Percentiles rank a stretch among this genome's conserved stretches.
These are phyloP conservation scores for Sporothrix variecibatus DNA, from an alignment of 2,329 filamentous ascomycete genomes.

Conservation along the genomic window DNA sequence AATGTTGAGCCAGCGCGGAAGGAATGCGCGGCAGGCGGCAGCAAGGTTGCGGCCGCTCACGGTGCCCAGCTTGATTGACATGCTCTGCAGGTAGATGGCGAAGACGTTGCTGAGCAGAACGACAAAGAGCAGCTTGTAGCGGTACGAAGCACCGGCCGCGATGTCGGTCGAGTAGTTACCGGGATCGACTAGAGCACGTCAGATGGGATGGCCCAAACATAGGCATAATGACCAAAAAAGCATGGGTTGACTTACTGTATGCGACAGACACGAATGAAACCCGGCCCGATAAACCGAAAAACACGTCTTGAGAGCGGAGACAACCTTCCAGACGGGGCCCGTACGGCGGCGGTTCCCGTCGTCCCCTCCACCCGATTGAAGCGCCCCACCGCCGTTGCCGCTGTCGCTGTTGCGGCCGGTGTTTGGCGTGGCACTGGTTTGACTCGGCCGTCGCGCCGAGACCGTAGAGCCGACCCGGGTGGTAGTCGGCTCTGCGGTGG, in stretches of 20 bases:
- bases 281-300: slow-evolving; percentile 55
- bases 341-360: not conserved
- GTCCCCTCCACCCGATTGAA: slow-evolving; percentile 15
- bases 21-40: slow-evolving; percentile 64
- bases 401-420: slow-evolving; percentile 6
- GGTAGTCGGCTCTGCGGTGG: slow-evolving; percentile 11
- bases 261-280: slow-evolving; percentile 66
- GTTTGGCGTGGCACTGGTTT: slow-evolving; percentile 14
- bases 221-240: not conserved
- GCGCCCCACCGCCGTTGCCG: not conserved
- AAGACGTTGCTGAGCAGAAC: slow-evolving; percentile 70
- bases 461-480: slow-evolving; percentile 20
- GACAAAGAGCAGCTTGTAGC: slow-evolving; percentile 67
- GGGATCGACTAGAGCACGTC: slow-evolving; percentile 50
- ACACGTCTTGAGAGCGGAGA: slow-evolving; percentile 56
- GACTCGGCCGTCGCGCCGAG: slow-evolving; percentile 21
- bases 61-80: slow-evolving; percentile 69
- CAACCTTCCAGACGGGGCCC: slow-evolving; percentile 35
- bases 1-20: slow-evolving; percentile 66
- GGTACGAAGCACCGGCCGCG: slow-evolving; percentile 63
- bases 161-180: slow-evolving; percentile 73
- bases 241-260: slow-evolving; percentile 49
- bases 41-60: slow-evolving; percentile 69
- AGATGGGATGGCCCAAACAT: not conserved
- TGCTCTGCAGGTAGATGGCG: slow-evolving; percentile 68